Conservation (phyloP, 345 rosid species). For the Brassica juncea region DNA sequence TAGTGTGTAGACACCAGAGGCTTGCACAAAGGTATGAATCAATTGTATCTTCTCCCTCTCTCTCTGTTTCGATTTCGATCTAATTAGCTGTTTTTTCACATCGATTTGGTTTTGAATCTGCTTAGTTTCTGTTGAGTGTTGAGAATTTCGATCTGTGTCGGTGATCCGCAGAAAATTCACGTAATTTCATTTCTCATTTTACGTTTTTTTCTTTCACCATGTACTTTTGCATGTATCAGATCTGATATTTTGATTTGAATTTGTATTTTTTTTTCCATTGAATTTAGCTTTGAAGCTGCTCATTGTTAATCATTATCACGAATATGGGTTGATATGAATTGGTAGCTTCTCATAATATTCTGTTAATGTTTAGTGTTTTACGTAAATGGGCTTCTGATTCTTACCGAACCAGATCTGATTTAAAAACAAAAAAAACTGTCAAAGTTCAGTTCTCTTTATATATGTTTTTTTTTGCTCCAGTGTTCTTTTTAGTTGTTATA, state of each 20-base stretch:
- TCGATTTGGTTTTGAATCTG: conserved; percentile 13
- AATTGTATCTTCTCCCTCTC: background rate
- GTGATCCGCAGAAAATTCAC: conserved; percentile 32
- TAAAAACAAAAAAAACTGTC: background rate
- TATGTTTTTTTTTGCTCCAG: background rate
- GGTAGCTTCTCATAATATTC: background rate
- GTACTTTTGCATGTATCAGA: conserved; percentile 36
- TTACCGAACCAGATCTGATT: conserved; percentile 27
- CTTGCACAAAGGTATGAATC: conserved; percentile 25
- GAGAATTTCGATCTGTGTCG: conserved; percentile 36
- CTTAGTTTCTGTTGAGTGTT: background rate
- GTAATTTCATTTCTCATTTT: conserved; percentile 17
- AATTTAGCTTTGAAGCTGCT: background rate
- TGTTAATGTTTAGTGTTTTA: background rate
- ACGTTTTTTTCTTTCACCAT: background rate
- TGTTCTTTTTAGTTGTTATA: background rate
- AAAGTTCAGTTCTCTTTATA: background rate
- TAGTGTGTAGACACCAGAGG: conserved; percentile 5
- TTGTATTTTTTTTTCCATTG: background rate
- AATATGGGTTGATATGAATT: conserved; percentile 4
- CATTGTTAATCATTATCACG: conserved; percentile 23
- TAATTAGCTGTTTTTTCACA: background rate
- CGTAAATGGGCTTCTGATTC: background rate
- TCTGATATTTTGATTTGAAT: conserved; percentile 28
- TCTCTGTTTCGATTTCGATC: conserved; percentile 33